Percentiles rank a stretch among this genome's conserved stretches.
These are phyloP conservation scores for Circinella minor DNA, from an alignment of 371 early-diverging fungal species.

Conservation along the genomic window DNA sequence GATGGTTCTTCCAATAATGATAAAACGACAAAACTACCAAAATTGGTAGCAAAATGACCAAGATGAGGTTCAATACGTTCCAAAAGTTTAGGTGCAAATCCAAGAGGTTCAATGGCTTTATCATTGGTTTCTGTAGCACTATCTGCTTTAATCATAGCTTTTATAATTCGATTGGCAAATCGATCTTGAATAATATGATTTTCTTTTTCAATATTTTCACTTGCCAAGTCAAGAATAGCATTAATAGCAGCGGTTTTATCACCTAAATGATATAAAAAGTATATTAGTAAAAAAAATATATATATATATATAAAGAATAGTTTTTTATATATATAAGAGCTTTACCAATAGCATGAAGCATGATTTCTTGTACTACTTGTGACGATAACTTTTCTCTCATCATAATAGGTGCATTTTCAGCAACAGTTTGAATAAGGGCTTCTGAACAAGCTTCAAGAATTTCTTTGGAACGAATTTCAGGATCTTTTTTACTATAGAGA, in stretches of 20 bases:
- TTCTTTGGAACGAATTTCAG: constrained; percentile 65
- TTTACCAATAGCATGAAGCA: constrained; percentile 67
- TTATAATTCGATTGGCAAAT: constrained; percentile 63
- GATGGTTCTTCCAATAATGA: constrained; percentile 67
- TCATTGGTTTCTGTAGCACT: constrained; percentile 57
- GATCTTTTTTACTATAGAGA: constrained; percentile 71
- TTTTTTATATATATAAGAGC: no score
- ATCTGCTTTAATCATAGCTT: constrained; percentile 64
- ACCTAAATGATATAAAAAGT: no score
- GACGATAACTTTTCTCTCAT: constrained; percentile 69
- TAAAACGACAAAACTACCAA: constrained; percentile 62
- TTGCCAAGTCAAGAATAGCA: constrained; percentile 52
- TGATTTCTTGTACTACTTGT: constrained; percentile 73
- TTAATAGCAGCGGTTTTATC: constrained; percentile 55
- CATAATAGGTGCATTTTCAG: constrained; percentile 52
- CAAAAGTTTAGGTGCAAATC: constrained; percentile 50
- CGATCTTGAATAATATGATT: constrained; percentile 60
- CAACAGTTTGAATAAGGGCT: constrained; percentile 64
- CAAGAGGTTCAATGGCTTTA: constrained; percentile 48
- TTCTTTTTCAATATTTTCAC: constrained; percentile 53
- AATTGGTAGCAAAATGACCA: constrained; percentile 45
- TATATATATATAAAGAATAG: not conserved
- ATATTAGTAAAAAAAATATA: no score
- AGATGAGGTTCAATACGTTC: constrained; percentile 45
- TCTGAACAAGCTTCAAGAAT: constrained; percentile 62